Base-by-base conservation (phyloP, 2,329 filamentous ascomycete genomes). In the Fusarium keratoplasticum region DNA sequence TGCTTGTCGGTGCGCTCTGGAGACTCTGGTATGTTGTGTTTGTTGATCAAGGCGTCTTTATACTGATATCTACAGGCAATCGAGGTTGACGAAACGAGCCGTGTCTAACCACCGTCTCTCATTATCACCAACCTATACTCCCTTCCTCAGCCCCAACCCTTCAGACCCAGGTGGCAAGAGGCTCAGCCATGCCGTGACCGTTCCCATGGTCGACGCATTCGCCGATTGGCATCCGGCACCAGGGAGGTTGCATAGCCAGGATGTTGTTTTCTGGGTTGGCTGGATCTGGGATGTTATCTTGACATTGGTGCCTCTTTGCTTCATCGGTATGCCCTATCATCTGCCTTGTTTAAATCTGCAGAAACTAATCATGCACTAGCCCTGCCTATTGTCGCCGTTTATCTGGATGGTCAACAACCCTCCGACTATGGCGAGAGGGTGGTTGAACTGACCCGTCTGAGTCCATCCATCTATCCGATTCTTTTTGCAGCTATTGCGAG, bases 391-490 rank as follows among this genome's bases (percentile, higher is more conserved):
- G 14, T 64, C 9, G 20, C 40, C 1, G 18, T 67, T 38, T 47
- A 40, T 9, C 31, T 67, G 1, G 60, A 67, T 33, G 22, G 31
- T 3, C 59, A 64, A 50, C 31, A 8, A 4, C n/a, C 33, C 4
- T 47, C 50, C 3, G 27, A 29, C 2, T 54, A 38, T 22, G 60
- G 65, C 20, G 25, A 67, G 44, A 50, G 31, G n/a, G 31, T 67
- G 2, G n/a, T 40, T 11, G 61, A 60, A 27, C 50, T 68, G 13
- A 31, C 55, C 11, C 61, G 54, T n/a, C 18, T 68, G 7, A 50
- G 61, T 13, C 66, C 66, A 14, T 65, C 61, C 6, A 22, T 68
- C 10, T 68, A 60, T 33, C 66, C 66, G 7, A 65, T 68, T 18
- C 38, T 68, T 11, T 68, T 64, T 31, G 66, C 66, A 11, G 66